Evolutionary conservation across 352 stramenopile genomes (phyloP).

Genomic region (Phytophthora capsici): DNA sequence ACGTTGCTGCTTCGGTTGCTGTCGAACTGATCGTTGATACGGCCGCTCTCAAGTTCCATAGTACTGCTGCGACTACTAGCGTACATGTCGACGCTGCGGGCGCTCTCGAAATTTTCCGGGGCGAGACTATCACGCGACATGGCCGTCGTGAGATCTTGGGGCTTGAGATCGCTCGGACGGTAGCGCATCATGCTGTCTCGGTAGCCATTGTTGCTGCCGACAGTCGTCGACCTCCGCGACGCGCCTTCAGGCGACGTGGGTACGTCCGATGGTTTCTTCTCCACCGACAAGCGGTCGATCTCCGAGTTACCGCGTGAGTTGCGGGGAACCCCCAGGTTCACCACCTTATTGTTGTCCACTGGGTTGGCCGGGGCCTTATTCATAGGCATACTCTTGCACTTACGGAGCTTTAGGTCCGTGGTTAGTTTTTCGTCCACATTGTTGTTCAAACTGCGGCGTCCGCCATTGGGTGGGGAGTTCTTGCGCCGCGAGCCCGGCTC

Average conservation of each 20-base stretch:
- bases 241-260: constrained; percentile 19
- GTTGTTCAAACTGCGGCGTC: constrained; percentile 28
- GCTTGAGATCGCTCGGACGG: constrained; percentile 68
- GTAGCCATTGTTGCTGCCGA: constrained; percentile 33
- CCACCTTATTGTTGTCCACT: constrained; percentile 31
- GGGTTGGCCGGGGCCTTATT: constrained; percentile 33
- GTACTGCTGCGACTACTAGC: constrained; percentile 36
- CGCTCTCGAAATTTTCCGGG: constrained; percentile 34
- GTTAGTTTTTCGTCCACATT: constrained; percentile 21
- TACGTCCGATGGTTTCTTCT: constrained; percentile 30
- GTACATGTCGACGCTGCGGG: constrained; percentile 23
- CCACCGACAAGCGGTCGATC: constrained; percentile 43
- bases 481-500: constrained; percentile 10
- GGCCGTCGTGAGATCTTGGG: constrained; percentile 48
- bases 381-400: constrained; percentile 41
- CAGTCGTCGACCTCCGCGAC: constrained; percentile 1
- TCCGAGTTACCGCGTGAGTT: constrained; percentile 47
- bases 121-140: constrained; percentile 68
- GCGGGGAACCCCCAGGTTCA: constrained; percentile 33
- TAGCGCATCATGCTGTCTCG: constrained; percentile 81
- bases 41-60: constrained; percentile 21
- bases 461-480: constrained; percentile 10
- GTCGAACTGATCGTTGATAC: constrained; percentile 24
- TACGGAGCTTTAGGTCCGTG: constrained; percentile 31
- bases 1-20: constrained; percentile 27